Evolutionary conservation across 1,139 yeast species (phyloP).

Genomic region (Geotrichum histeridarum): DNA sequence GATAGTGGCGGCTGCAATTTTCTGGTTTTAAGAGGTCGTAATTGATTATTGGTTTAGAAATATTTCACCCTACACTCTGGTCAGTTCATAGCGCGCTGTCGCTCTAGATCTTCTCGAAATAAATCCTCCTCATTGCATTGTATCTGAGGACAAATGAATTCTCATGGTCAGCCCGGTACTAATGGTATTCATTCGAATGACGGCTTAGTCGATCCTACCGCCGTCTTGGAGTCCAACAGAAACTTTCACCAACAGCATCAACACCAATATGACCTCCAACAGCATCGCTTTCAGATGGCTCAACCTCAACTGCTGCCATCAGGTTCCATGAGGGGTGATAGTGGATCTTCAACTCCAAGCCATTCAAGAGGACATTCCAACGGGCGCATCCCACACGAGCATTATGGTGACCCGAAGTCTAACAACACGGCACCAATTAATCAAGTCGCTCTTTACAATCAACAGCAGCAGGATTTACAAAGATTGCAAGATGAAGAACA

Average conservation of each 20-base stretch:
- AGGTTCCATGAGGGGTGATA: neutral
- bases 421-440: conserved; percentile 2
- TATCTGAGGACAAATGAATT: neutral
- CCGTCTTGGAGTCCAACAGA: neutral
- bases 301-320: conserved; percentile 2
- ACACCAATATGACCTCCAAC: conserved; percentile 6
- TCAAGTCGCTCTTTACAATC: neutral
- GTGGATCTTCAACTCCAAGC: conserved; percentile 1
- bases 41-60: too few species aligned
- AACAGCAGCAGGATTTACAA: conserved; percentile 12
- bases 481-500: conserved; percentile 7
- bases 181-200: neutral
- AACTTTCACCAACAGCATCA: conserved; percentile 1
- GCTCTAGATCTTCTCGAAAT: neutral
- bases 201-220: neutral
- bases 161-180: neutral
- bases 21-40: too few species aligned
- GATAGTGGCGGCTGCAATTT: too few species aligned
- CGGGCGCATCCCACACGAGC: neutral
- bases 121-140: neutral
- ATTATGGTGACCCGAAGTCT: neutral
- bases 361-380: neutral
- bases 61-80: too few species aligned
- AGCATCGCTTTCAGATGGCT: conserved; percentile 3
- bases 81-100: too few species aligned